Evolutionary conservation across 176 grass and related monocot genomes (phyloP).

Genomic region (Zoysia pacifica): DNA sequence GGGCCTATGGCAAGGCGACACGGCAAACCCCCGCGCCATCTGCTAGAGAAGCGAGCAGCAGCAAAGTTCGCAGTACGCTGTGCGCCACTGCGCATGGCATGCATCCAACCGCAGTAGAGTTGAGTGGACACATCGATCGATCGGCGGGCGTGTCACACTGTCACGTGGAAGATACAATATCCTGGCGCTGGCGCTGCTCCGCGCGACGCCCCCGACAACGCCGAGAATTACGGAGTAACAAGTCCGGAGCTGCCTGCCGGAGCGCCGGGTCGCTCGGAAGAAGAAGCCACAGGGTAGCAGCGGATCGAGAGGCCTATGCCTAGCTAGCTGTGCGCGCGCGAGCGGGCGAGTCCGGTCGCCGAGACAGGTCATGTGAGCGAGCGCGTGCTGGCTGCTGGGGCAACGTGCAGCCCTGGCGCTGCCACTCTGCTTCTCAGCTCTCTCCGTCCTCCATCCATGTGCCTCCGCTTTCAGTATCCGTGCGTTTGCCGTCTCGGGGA

Average conservation of each 20-base stretch:
- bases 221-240: background rate
- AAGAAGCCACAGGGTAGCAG: slow-evolving; percentile 20
- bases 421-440: background rate
- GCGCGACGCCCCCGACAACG: background rate
- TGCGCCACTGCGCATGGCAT: no score
- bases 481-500: background rate
- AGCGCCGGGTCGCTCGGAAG: background rate
- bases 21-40: background rate
- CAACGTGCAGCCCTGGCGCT: slow-evolving; percentile 3
- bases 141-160: background rate
- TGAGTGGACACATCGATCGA: background rate
- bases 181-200: background rate
- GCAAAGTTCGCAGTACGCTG: background rate
- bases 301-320: no score
- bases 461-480: background rate
- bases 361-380: slow-evolving; percentile 32
- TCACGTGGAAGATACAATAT: slow-evolving; percentile 20
- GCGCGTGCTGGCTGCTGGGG: background rate
- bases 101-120: no score
- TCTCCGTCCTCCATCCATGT: background rate
- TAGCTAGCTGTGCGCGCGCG: background rate
- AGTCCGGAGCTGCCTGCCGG: background rate
- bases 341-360: background rate
- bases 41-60: background rate
- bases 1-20: background rate